Base-by-base conservation (phyloP, 805 yeast species). In the Groenewaldozyma tartarivorans region DNA sequence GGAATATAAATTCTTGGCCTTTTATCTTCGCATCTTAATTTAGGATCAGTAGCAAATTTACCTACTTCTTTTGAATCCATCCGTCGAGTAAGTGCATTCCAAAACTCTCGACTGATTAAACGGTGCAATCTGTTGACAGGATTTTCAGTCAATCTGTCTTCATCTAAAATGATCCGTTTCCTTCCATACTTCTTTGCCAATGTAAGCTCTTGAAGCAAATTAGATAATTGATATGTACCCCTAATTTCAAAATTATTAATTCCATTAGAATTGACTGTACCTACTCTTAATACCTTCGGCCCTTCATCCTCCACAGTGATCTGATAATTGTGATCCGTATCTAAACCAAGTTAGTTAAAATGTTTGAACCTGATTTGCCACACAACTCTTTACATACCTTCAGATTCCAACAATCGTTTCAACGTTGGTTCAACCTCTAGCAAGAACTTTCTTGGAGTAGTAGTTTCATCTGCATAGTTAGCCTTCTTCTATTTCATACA, bases 191-290 rank as follows among this genome's bases (percentile, higher is more conserved):
- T 66, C 55, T 82, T 76, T 11, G 96, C 96, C 46, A 86, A 77
- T 0, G 95, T 85, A 48, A 87, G 67, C 60, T 87, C 96, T 63
- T 87, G 96, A 42, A 87, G 67, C 31, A 88, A 62, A 59, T 88
- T 88, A 0, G 92, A 79, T 37, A 87, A 63, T 88, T 82, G 82
- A 55, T 87, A 87, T 0, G 95, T 87, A 2, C 96, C 96, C 44
- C 94, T 66, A 42, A 87, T 71, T 45, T 79, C 83, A 41, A 73
- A 72, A 50, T 74, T 79, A 30, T 75, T 78, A 62, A 63, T 84
- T 1, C 96, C 96, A 52, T 78, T 75, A 3, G 95, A 85, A 55
- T 83, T 82, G 29, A 79, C 85, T 2, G 96, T 85, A 5, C 92
- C 92, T 11, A 84, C 66, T 50, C 74, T 72, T 44, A 83, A 63